Evolutionary conservation across 257 asterid genomes (phyloP), one percentile per base, ranked within the genome.

Genomic region (Jacaranda mimosifolia): DNA sequence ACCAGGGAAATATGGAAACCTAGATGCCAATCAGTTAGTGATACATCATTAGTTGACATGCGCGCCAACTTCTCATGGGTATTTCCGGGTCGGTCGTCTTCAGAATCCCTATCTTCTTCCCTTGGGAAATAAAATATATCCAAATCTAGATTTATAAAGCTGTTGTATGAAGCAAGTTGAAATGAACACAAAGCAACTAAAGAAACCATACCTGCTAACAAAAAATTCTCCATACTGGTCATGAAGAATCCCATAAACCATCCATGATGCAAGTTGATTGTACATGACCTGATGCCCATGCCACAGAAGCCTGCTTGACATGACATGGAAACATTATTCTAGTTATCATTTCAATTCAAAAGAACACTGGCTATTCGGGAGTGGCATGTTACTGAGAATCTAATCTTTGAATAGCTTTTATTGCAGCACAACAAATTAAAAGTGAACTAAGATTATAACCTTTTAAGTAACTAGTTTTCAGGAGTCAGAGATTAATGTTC

Each of bases 271-370:
- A 75, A 96, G 98, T 84, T 96, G 98, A 87, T 90, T 92, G 83
- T 89, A 96, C 98, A 96, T 83, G 72, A 94, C 98, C 85, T 92
- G 99, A 89, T 96, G 98, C 67, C 97, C 99, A 85, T 96, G 99
- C 99, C 99, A 92, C 14, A 91, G 87, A 79, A 96, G 98, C 91
- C 98, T 93, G 81, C 52, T 84, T 76, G 83, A 68, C 81, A 75
- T 76, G 83, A 68, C 81, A 75, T 53, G 79, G 70, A 80, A 73
- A 12, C 2, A 78, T 63, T 64, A 77, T 55, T 49, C 75, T 53
- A 15, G 32, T 57, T 65, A 76, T 65, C 73, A 81, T 63, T 67
- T 75, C 70, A 55, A 55, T 51, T 40, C 56, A 17, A 67, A 43
- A 77, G 63, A 79, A 69, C 81, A 65, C 32, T 9, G 13, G 75